Conservation (phyloP, 371 early-diverging fungal genomes). For the Chytridium lagenaria region DNA sequence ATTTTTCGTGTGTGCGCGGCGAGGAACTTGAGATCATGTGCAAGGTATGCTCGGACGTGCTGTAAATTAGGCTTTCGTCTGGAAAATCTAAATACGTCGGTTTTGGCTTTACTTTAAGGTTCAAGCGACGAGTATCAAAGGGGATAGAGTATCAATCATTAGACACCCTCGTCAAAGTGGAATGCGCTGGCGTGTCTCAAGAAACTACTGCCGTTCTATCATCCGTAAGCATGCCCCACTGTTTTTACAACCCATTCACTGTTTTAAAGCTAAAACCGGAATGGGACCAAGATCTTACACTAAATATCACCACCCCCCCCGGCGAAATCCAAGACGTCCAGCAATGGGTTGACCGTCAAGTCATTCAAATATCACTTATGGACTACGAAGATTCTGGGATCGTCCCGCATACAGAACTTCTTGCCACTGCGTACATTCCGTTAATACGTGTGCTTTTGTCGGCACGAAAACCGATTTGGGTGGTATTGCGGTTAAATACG, state of each 20-base stretch:
- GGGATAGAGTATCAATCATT: slow-evolving; percentile 36
- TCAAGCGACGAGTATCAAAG: slow-evolving; percentile 35
- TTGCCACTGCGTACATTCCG: slow-evolving; percentile 42
- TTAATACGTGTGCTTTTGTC: slow-evolving; percentile 45
- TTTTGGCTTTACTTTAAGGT: slow-evolving; percentile 13
- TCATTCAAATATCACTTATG: slow-evolving; percentile 39
- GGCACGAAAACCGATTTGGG: slow-evolving; percentile 40
- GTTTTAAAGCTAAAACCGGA: slow-evolving; percentile 26
- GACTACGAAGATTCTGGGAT: slow-evolving; percentile 40
- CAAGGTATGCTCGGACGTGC: slow-evolving; percentile 24
- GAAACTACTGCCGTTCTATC: slow-evolving; percentile 44
- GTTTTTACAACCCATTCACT: background rate
- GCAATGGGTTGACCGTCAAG: slow-evolving; percentile 47
- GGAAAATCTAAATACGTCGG: background rate
- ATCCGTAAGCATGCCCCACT: slow-evolving; percentile 6
- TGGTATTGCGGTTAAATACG: slow-evolving; percentile 34
- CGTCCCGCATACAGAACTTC: slow-evolving; percentile 39
- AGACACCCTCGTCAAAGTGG: slow-evolving; percentile 44
- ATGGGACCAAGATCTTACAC: slow-evolving; percentile 51
- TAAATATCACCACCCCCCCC: slow-evolving; percentile 45
- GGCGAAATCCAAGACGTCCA: slow-evolving; percentile 50
- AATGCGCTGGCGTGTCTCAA: slow-evolving; percentile 34
- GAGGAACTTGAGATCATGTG: slow-evolving; percentile 23
- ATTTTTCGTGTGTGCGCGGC: slow-evolving; percentile 38
- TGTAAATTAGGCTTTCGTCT: too few species aligned